These are phyloP conservation scores for Metarhizium anisopliae DNA, from an alignment of 2,329 filamentous ascomycete genomes.

Conservation along the genomic window DNA sequence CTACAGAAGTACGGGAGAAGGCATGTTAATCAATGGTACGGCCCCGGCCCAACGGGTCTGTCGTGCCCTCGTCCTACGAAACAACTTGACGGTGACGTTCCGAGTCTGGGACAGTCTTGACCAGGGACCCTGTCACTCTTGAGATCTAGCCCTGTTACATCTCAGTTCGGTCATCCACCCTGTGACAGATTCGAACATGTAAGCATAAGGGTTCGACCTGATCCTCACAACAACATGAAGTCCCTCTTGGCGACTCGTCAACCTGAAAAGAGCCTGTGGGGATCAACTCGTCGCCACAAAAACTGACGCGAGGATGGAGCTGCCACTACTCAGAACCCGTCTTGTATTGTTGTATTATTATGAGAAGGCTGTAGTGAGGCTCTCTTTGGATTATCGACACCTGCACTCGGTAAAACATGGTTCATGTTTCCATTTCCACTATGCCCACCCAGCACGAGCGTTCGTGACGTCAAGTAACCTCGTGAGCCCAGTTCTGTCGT, in stretches of 20 bases:
- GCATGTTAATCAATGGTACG: conserved; percentile 1
- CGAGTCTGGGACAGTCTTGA: conserved; percentile 9
- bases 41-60: conserved; percentile 2
- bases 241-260: neutral
- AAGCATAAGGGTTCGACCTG: conserved; percentile 14
- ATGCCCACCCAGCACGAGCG: neutral
- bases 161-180: conserved; percentile 8
- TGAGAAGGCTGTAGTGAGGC: neutral
- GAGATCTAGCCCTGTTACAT: conserved; percentile 21
- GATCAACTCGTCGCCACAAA: neutral
- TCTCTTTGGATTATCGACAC: neutral
- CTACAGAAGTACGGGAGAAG: neutral
- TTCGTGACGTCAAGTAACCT: neutral
- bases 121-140: conserved; percentile 9
- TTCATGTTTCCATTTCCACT: no score
- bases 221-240: conserved; percentile 7
- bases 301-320: neutral
- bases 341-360: no score
- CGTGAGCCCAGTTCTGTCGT: neutral
- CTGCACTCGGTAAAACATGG: no score
- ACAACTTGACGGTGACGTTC: conserved; percentile 12
- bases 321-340: neutral
- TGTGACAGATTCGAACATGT: conserved; percentile 12
- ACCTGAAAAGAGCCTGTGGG: neutral
- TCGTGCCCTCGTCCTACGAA: conserved; percentile 10